Base-by-base conservation (phyloP, 1,284 basidiomycete species). In the Kalmanozyma brasiliensis region DNA sequence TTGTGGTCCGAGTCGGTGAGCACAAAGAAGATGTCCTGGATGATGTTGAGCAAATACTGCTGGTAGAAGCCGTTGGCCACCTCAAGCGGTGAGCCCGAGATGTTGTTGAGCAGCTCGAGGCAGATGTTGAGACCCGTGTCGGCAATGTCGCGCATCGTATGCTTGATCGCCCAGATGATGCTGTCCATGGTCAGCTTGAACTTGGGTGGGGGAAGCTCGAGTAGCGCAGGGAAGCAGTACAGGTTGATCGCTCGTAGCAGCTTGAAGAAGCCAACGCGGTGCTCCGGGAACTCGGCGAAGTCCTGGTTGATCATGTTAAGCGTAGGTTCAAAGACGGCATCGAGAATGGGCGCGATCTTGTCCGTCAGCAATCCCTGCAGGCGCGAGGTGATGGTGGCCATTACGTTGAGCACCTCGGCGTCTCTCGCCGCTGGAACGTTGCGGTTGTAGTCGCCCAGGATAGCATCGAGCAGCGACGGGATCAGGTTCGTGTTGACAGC, bases 161-260 rank as follows among this genome's bases (percentile, higher is more conserved):
- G 96, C 85, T 98, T 99, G 86, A 98, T 96, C 13, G 94, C 95
- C 96, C 96, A 99, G 51, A 97, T 91, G 71, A 98, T 91, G 73
- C 93, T 94, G 83, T 98, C 96, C 89, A 98, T 97, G 83, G 96
- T 91, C 63, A 98, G 85, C 85, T 97, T 98, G 87, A 98, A 98
- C 84, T 96, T 92, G 47, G 87, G 83, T n/a, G 93, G 91, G 14
- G 92, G 91, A 55, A 98, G 87, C 35, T 88, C 89, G 60, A 98
- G 87, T 36, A 98, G 85, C 90, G 92, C 93, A 78, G 92, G 91
- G 91, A 98, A 99, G 86, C 95, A 98, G 82, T 93, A 89, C 71
- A 90, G 77, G 84, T 98, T 94, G 83, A 98, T 96, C 7, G 93
- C 90, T 53, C 94, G 89, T 57, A 99, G 86, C 60, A 99, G 87